phyloP scores from a whole-genome alignment of 345 rosid species.

The Eucalyptus paniculata region DNA sequence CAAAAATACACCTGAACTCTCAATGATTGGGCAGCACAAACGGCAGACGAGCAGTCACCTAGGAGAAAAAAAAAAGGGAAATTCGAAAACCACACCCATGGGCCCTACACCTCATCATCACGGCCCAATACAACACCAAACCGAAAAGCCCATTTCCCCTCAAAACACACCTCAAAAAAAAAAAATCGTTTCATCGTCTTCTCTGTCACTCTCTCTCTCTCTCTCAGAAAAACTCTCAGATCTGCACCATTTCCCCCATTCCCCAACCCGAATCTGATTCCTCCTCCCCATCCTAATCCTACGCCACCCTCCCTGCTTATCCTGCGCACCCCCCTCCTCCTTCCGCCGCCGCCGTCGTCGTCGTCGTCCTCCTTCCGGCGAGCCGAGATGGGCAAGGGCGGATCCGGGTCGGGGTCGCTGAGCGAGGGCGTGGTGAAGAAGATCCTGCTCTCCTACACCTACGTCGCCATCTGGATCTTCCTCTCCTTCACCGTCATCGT shows the following conservation, averaged over 20 bases:
- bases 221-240: neutral
- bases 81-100: neutral
- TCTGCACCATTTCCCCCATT: neutral
- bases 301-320: neutral
- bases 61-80: neutral
- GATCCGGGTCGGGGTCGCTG: constrained; percentile 12
- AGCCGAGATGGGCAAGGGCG: constrained; percentile 71
- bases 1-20: neutral
- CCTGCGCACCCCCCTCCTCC: neutral
- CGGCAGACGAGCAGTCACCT: neutral
- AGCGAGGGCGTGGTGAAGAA: constrained; percentile 81
- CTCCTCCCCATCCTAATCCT: neutral
- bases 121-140: neutral
- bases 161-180: neutral
- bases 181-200: neutral
- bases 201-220: neutral
- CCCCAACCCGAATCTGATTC: neutral
- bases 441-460: constrained; percentile 88
- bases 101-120: neutral
- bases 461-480: constrained; percentile 96
- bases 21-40: neutral
- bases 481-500: constrained; percentile 97
- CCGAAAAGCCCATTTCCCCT: neutral
- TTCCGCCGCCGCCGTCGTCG: neutral
- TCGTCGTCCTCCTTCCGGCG: neutral